Conservation (phyloP, 495 filamentous ascomycete genomes). For the Neurospora sp. region DNA sequence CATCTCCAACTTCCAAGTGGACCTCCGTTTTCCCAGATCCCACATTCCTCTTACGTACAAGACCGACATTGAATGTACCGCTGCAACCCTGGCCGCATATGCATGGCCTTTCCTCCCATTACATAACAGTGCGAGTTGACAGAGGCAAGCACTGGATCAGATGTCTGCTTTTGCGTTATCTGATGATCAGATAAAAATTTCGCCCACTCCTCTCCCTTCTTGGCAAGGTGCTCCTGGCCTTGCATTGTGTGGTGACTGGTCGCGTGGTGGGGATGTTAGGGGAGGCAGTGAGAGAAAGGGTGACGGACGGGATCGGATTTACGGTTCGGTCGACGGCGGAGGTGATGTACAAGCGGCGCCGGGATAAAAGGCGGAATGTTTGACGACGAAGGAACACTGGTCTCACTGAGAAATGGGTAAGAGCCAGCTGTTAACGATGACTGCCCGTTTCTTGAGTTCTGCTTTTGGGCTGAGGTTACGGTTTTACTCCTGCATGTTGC, state of each 20-base stretch:
- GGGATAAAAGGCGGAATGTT: neutral
- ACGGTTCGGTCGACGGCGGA: neutral
- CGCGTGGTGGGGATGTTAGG: neutral
- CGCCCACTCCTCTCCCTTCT: neutral
- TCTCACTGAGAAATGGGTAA: neutral
- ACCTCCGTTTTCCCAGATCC: neutral
- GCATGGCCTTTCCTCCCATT: neutral
- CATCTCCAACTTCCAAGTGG: neutral
- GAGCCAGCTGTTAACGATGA: neutral
- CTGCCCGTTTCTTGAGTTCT: neutral
- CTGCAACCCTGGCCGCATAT: neutral
- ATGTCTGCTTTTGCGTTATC: conserved; percentile 9
- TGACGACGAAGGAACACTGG: neutral
- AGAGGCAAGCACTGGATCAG: neutral
- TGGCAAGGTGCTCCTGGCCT: neutral
- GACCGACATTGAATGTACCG: neutral
- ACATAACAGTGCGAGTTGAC: too few species aligned
- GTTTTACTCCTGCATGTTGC: too few species aligned
- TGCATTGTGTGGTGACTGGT: neutral
- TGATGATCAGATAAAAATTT: conserved; percentile 15
- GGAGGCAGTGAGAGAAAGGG: neutral
- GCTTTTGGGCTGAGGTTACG: neutral
- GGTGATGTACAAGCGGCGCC: neutral
- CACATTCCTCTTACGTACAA: conserved; percentile 1
- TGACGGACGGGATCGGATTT: neutral